Evolutionary conservation across 2,329 filamentous ascomycete species (phyloP), one percentile per base, ranked within the genome.

Genomic region (Fusarium armeniacum): DNA sequence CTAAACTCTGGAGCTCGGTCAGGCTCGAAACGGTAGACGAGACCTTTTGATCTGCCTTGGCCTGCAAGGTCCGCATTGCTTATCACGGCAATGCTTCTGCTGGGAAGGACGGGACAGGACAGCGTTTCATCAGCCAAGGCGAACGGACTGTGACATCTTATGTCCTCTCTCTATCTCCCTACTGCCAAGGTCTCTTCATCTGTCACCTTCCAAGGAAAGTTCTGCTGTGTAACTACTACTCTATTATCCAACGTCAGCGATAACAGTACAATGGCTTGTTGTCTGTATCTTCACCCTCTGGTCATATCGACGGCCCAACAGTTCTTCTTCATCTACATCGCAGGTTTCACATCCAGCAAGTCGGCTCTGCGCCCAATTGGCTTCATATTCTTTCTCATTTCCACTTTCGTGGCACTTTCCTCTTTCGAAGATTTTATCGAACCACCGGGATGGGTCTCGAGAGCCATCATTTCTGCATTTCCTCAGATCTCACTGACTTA

Each of bases 241-340:
- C 24, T 51, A 7, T 8, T 16, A 43, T 38, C 13, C 33, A 30
- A 33, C 35, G 6, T 50, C 22, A 22, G 57, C 3, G 26, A 32
- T n/a, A 60, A 55, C 49, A 51, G 69, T 72, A 55, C 49, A 51
- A 72, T 72, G 69, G 40, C 65, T 35, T 71, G 65, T 7, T 52
- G 32, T 6, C 49, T 71, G 33, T 67, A 64, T 28, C 52, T 71
- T 36, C 65, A 72, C 45, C 69, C 69, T 11, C 22, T 72, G 43
- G 41, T 58, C 28, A 64, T 72, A 40, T 72, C 68, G 15, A 69
- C 68, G 9, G 58, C 41, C 0, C 69, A 72, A 40, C 69, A 72
- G 32, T 72, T 72, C 56, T 63, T 72, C 56, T 72, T 71, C 49
- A 72, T 72, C n/a, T 72, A 67, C 18, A 61, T 71, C 28, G 69